Conservation (phyloP, 2,329 filamentous ascomycete genomes). For the Ceratocystis papillata region DNA sequence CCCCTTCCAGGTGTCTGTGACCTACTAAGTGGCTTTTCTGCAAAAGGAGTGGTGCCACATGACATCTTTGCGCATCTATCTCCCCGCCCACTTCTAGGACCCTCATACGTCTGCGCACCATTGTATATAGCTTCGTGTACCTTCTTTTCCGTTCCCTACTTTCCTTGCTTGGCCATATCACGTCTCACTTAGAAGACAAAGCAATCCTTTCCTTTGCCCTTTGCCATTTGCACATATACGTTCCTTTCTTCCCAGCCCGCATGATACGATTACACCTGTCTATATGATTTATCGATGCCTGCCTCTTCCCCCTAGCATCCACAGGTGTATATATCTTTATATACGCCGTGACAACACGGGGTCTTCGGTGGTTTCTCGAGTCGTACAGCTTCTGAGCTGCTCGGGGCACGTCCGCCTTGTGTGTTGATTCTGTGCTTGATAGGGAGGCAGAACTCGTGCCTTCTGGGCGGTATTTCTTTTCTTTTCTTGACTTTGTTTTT, state of each 20-base stretch:
- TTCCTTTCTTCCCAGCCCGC: neutral
- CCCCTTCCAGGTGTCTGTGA: constrained; percentile 28
- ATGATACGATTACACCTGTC: neutral
- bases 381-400: no score
- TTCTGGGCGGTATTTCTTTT: neutral
- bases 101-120: no score
- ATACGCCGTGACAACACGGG: neutral
- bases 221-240: neutral
- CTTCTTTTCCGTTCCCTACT: neutral
- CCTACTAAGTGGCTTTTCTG: neutral
- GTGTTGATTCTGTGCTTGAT: neutral
- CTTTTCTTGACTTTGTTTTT: neutral
- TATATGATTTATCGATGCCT: neutral
- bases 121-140: neutral
- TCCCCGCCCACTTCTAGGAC: no score
- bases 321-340: neutral
- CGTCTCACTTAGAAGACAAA: no score
- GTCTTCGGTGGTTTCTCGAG: neutral
- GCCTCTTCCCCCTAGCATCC: neutral
- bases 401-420: neutral
- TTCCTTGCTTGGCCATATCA: neutral
- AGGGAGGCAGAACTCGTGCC: no score
- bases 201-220: neutral
- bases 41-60: no score
- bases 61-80: neutral